A percentile compares a stretch with the other conserved stretches of the same genome.
Conservation (phyloP, 805 yeast species). For the Candida incommunis region DNA sequence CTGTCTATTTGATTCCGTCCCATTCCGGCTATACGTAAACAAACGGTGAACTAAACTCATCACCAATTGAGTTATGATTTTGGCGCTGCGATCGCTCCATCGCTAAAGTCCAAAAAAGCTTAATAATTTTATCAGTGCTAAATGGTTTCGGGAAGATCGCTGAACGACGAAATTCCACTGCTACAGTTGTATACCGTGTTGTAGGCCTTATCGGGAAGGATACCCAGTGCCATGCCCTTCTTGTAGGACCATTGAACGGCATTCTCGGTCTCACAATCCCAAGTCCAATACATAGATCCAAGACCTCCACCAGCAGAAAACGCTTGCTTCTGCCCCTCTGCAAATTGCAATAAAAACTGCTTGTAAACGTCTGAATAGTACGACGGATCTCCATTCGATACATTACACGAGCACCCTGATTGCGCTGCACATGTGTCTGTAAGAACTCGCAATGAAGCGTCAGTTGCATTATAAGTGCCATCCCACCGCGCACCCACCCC, state of each 20-base stretch:
- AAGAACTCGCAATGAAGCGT: slow-evolving; percentile 11
- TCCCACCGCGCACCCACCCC: slow-evolving; percentile 67
- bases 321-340: slow-evolving; percentile 76
- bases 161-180: background rate
- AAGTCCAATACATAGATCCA: slow-evolving; percentile 67
- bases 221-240: slow-evolving; percentile 16
- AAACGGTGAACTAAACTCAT: too few relatives aligned
- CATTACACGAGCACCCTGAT: slow-evolving; percentile 39
- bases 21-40: too few relatives aligned
- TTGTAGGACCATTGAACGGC: slow-evolving; percentile 22
- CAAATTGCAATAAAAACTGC: slow-evolving; percentile 42
- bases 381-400: slow-evolving; percentile 26
- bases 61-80: too few relatives aligned
- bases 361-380: slow-evolving; percentile 45
- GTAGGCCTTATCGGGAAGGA: slow-evolving; percentile 18
- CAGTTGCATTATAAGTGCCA: slow-evolving; percentile 31
- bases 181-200: slow-evolving; percentile 14
- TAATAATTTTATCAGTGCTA: too few relatives aligned
- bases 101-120: too few relatives aligned
- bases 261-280: slow-evolving; percentile 51
- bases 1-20: too few relatives aligned
- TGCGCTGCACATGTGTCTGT: slow-evolving; percentile 18
- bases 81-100: too few relatives aligned
- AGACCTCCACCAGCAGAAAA: slow-evolving; percentile 59
- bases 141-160: background rate